Base-by-base conservation (phyloP, 805 yeast species). In the Groenewaldozyma salmanticensis region DNA sequence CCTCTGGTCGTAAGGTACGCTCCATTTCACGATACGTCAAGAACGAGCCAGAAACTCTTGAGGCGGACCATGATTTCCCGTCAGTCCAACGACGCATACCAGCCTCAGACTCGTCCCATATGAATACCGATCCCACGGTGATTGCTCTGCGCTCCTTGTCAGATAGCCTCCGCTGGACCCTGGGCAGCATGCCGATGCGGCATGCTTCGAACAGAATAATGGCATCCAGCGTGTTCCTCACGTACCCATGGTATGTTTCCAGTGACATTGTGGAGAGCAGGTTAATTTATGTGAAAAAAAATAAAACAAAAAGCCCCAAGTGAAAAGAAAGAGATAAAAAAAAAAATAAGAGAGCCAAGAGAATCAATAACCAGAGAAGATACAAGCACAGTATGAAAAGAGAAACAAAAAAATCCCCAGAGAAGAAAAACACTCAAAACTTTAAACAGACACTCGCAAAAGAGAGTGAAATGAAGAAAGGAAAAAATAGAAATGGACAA, bases 51-150 rank as follows among this genome's bases (percentile, higher is more conserved):
- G 70, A 68, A 1, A 81, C 86, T 44, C 86, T 67, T 0, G 82
- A 75, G 2, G 87, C 83, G 44, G 76, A 68, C 88, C 90, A 81
- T 27, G 71, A 67, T 47, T 72, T 71, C 16, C 88, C 85, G 52
- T 81, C 90, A 1, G 88, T 81, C 88, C 90, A 81, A 21, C 88
- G 62, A 47, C 76, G 71, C 77, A 81, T 79, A 15, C 77, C 81
- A 33, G 83, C 75, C 49, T 75, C 79, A 11, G 69, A 64, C 54
- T 81, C 88, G 54, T 76, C 79, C 87, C 87, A 81, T 5, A 79
- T 72, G 51, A 75, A 81, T 2, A 81, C 71, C 2, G 78, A 67
- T 3, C 85, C 85, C 5, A 77, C 67, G 17, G 60, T 59, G 33
- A 81, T 79, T 17, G 61, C 59, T 21, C 64, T 56, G 19, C 83